Evolutionary conservation across 495 filamentous ascomycete genomes (phyloP).

Genomic region (Xylaria acuta): DNA sequence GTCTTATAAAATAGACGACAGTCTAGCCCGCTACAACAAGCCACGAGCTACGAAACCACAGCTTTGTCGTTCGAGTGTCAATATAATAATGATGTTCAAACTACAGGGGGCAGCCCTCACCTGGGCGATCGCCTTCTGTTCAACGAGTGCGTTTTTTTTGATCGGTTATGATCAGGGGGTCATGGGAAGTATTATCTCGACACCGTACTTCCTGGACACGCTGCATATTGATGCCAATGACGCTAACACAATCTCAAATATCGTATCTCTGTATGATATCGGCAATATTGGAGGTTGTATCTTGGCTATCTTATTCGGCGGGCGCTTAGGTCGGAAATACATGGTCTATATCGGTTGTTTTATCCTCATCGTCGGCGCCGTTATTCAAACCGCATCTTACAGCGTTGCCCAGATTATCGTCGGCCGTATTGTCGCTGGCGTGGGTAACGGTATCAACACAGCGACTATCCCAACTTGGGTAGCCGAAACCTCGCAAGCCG

Average conservation of each 20-base stretch:
- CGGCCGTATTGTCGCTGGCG: constrained; percentile 46
- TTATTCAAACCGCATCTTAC: constrained; percentile 62
- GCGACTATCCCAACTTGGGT: constrained; percentile 69
- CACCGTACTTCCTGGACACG: not conserved
- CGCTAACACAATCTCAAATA: constrained; percentile 1
- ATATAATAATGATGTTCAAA: not conserved
- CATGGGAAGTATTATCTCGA: not conserved
- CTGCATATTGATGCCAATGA: not conserved
- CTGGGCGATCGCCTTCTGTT: not conserved
- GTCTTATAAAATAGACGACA: not conserved
- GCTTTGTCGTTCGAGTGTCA: not conserved
- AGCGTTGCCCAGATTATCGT: constrained; percentile 41
- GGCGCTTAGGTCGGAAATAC: not conserved
- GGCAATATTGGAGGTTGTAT: not conserved
- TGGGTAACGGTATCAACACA: constrained; percentile 58
- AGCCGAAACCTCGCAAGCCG: constrained; percentile 72
- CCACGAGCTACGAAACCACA: not conserved
- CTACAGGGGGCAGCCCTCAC: not conserved
- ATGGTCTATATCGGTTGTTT: not conserved
- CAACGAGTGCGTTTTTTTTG: not conserved
- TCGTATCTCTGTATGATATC: constrained; percentile 2
- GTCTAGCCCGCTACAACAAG: not conserved
- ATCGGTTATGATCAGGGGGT: constrained; percentile 10
- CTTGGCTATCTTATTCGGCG: not conserved
- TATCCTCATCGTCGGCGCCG: not conserved